phyloP scores from a whole-genome alignment of 2,329 filamentous ascomycete genomes.

The Pseudogymnoascus pannorum region DNA sequence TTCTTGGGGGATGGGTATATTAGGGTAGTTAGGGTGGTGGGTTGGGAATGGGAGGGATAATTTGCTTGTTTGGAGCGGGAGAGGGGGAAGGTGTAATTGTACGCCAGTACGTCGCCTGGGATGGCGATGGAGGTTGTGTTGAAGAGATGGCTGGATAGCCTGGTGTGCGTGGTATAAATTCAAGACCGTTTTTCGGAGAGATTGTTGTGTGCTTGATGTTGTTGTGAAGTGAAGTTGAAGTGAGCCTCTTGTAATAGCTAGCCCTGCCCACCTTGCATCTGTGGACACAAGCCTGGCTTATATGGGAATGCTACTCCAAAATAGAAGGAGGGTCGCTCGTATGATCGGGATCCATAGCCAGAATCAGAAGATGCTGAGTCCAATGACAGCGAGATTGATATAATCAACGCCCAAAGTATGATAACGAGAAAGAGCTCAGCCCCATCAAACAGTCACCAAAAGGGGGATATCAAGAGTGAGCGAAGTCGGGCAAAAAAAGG shows the following conservation, averaged over 20 bases:
- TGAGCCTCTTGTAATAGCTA: neutral
- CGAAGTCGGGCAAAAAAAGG: no score
- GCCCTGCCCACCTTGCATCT: neutral
- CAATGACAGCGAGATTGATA: no score
- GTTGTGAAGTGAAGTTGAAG: neutral
- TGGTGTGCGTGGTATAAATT: neutral
- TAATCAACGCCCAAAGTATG: no score
- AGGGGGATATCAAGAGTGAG: no score
- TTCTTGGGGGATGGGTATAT: neutral
- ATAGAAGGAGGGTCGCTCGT: no score
- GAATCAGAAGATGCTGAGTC: neutral
- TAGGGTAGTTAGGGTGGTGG: no score
- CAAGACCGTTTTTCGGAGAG: neutral
- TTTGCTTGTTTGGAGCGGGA: neutral
- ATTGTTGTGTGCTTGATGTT: neutral
- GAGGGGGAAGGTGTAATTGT: neutral
- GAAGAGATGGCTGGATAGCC: neutral
- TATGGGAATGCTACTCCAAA: neutral
- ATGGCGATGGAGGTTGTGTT: neutral
- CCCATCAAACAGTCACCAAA: no score
- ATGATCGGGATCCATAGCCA: neutral
- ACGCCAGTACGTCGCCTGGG: neutral
- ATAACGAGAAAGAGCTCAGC: neutral
- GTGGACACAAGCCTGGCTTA: neutral
- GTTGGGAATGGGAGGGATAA: no score